Percentiles rank a stretch among this genome's conserved stretches.
Evolutionary conservation across 2,329 filamentous ascomycete genomes (phyloP).

Genomic region (Colletotrichum tropicale): DNA sequence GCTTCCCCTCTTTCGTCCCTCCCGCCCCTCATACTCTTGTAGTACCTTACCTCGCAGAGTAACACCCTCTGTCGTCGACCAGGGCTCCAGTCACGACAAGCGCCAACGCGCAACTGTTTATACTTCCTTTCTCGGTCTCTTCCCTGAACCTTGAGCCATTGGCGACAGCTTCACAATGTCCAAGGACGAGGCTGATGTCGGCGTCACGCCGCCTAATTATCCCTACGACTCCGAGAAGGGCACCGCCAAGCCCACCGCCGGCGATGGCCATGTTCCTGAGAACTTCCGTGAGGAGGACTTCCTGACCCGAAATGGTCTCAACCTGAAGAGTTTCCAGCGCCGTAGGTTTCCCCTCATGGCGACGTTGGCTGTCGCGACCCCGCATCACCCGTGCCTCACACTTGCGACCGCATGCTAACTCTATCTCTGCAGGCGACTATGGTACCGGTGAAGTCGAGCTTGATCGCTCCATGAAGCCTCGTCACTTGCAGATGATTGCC

Average conservation of each 20-base stretch:
- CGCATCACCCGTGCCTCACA: not conserved
- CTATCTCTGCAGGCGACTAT: not conserved
- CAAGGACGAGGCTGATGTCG: slow-evolving; percentile 13
- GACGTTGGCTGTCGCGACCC: not conserved
- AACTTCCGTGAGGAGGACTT: slow-evolving; percentile 34
- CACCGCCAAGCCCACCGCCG: not conserved
- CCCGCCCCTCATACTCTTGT: slow-evolving; percentile 9
- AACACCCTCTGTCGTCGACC: slow-evolving; percentile 1
- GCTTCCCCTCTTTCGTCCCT: not conserved
- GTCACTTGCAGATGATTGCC: slow-evolving; percentile 67
- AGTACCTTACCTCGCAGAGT: not conserved
- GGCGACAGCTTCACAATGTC: slow-evolving; percentile 3
- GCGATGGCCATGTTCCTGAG: slow-evolving; percentile 11
- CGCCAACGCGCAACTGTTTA: not conserved
- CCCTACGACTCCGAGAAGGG: slow-evolving; percentile 24
- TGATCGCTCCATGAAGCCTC: slow-evolving; percentile 55
- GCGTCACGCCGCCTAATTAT: slow-evolving; percentile 11
- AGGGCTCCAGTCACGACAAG: slow-evolving; percentile 15
- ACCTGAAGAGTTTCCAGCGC: slow-evolving; percentile 41
- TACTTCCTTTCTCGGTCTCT: not conserved
- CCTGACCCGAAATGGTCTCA: slow-evolving; percentile 42
- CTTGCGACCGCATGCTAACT: not conserved
- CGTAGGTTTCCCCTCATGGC: slow-evolving; percentile 24
- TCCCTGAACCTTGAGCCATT: not conserved
- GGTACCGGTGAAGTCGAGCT: slow-evolving; percentile 33